phyloP scores from a whole-genome alignment of 2,329 filamentous ascomycete species.

The Fusarium sp. region DNA sequence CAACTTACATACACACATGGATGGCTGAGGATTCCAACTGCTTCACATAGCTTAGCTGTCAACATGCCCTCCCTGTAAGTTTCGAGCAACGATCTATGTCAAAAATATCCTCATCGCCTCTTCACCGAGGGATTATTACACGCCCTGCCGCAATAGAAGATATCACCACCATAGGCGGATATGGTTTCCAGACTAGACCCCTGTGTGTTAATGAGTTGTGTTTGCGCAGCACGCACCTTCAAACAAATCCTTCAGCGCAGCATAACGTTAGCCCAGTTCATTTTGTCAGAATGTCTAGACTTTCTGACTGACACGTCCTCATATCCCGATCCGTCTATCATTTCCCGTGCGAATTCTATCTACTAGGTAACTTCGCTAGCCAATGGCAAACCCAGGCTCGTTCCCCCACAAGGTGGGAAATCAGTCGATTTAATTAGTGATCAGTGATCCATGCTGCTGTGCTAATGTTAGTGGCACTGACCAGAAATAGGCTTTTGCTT shows the following conservation, averaged over 20 bases:
- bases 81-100: not conserved
- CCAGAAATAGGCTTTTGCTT: not conserved
- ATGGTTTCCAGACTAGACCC: not conserved
- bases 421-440: constrained; percentile 18
- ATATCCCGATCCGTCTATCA: constrained; percentile 12
- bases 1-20: not conserved
- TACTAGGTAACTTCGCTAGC: not conserved
- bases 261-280: not conserved
- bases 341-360: constrained; percentile 6
- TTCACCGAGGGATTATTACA: not conserved
- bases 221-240: not conserved
- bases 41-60: not conserved
- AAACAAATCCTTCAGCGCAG: not conserved
- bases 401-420: constrained; percentile 31
- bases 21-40: not conserved
- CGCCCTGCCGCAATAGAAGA: constrained; percentile 12
- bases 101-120: constrained; percentile 13
- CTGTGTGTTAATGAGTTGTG: not conserved
- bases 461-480: not conserved
- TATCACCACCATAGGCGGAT: not conserved
- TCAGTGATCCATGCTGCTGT: not conserved
- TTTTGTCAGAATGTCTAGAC: not conserved
- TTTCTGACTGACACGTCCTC: constrained; percentile 2
- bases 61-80: not conserved
- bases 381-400: not conserved